Conservation (phyloP, 306 rosid genomes). For the Vigna angularis region DNA sequence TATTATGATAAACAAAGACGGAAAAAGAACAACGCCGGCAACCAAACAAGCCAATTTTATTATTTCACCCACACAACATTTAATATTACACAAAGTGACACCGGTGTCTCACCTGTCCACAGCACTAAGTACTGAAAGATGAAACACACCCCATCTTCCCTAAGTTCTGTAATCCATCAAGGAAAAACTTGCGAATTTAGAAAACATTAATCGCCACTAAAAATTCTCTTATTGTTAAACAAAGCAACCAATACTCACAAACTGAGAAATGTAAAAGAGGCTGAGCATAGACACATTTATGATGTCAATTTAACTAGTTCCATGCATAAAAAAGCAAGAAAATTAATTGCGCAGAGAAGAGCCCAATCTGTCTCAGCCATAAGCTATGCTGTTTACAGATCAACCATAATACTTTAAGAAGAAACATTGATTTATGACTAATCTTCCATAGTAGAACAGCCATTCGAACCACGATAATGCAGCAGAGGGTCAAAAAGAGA, state of each 20-base stretch:
- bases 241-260: constrained; percentile 33
- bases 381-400: constrained; percentile 51
- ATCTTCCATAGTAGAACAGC: constrained; percentile 48
- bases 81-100: constrained; percentile 48
- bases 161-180: constrained; percentile 66
- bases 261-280: constrained; percentile 31
- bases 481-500: constrained; percentile 48
- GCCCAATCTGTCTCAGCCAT: constrained; percentile 46
- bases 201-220: constrained; percentile 35
- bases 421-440: constrained; percentile 39
- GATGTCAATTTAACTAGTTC: constrained; percentile 36
- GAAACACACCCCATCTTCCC: constrained; percentile 61
- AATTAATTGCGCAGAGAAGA: constrained; percentile 44
- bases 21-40: constrained; percentile 25
- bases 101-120: constrained; percentile 64
- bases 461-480: constrained; percentile 48
- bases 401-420: constrained; percentile 42
- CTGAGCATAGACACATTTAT: constrained; percentile 29
- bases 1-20: constrained; percentile 7
- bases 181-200: constrained; percentile 50
- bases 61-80: constrained; percentile 44
- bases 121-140: constrained; percentile 58
- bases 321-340: constrained; percentile 27
- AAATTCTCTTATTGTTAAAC: constrained; percentile 14
- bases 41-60: constrained; percentile 42